Conservation (phyloP, 2,329 filamentous ascomycete species). For the Scleromitrula shiraiana region DNA sequence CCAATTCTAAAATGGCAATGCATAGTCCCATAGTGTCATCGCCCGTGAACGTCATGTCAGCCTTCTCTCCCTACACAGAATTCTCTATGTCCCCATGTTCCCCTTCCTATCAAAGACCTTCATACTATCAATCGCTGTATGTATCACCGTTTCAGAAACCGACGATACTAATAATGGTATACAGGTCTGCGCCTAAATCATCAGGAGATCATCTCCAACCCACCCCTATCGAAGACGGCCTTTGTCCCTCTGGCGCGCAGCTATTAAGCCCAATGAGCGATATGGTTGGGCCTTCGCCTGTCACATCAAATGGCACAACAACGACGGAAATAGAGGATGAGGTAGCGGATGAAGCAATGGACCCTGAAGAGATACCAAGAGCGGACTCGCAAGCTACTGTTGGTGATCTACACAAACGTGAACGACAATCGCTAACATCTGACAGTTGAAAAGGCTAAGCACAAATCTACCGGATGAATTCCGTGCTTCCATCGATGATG, state of each 20-base stretch:
- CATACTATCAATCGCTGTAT: slow-evolving; percentile 46
- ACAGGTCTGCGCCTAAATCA: slow-evolving; percentile 38
- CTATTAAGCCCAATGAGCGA: slow-evolving; percentile 59
- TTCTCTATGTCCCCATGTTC: slow-evolving; percentile 48
- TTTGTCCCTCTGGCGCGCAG: slow-evolving; percentile 27
- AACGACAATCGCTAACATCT: slow-evolving; percentile 15
- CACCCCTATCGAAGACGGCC: slow-evolving; percentile 34
- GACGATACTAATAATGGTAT: slow-evolving; percentile 11
- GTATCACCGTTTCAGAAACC: slow-evolving; percentile 20
- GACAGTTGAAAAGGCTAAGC: slow-evolving; percentile 27
- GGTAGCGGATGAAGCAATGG: slow-evolving; percentile 48
- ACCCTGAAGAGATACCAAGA: slow-evolving; percentile 26
- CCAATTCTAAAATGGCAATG: slow-evolving; percentile 42
- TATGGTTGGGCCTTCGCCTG: slow-evolving; percentile 72
- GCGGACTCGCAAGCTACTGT: slow-evolving; percentile 21
- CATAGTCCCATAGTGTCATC: slow-evolving; percentile 56
- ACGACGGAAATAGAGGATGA: slow-evolving; percentile 81
- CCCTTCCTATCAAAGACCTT: slow-evolving; percentile 35
- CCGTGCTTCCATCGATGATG: slow-evolving; percentile 58
- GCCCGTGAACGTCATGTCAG: slow-evolving; percentile 47
- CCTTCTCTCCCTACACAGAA: slow-evolving; percentile 45
- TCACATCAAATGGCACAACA: slow-evolving; percentile 77
- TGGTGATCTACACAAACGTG: slow-evolving; percentile 11
- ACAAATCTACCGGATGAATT: slow-evolving; percentile 51
- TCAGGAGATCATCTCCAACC: slow-evolving; percentile 44